Percentiles rank a stretch among this genome's conserved stretches.
These are phyloP conservation scores for Aspergillus floridensis DNA, from an alignment of 2,329 filamentous ascomycete genomes.

Conservation along the genomic window DNA sequence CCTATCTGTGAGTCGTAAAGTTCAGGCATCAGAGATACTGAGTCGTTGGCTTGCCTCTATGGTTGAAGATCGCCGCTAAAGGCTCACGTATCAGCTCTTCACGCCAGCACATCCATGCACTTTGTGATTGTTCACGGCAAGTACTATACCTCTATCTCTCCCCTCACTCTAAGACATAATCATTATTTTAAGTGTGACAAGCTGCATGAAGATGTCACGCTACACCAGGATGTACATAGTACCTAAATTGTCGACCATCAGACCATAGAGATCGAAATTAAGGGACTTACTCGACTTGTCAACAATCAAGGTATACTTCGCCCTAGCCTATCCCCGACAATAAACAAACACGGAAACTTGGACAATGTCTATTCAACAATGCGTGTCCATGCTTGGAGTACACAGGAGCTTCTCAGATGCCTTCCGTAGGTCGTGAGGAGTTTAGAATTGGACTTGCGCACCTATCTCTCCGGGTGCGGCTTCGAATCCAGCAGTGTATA, in stretches of 20 bases:
- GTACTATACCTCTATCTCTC: background rate
- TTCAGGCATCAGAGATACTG: background rate
- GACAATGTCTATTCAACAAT: too few relatives aligned
- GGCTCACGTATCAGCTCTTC: background rate
- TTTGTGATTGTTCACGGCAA: conserved; percentile 1
- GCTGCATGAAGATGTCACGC: conserved; percentile 5
- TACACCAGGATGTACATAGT: conserved; percentile 1
- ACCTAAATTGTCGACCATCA: conserved; percentile 4
- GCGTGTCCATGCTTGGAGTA: too few relatives aligned
- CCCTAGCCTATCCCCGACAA: conserved; percentile 1
- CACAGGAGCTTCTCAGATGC: too few relatives aligned
- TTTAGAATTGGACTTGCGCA: too few relatives aligned
- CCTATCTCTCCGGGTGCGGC: too few relatives aligned
- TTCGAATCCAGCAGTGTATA: too few relatives aligned
- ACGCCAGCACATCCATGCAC: conserved; percentile 1
- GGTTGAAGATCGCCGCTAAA: background rate
- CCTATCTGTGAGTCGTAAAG: background rate
- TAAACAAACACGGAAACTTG: background rate
- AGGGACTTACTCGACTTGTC: background rate
- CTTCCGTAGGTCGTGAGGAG: too few relatives aligned
- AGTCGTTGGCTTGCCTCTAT: too few relatives aligned
- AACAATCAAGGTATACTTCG: background rate
- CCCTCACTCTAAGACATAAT: background rate
- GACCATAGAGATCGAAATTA: conserved; percentile 1
- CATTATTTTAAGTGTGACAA: background rate